These are phyloP conservation scores for Irpex sp. DNA, from an alignment of 1,284 basidiomycete species.

Conservation along the genomic window DNA sequence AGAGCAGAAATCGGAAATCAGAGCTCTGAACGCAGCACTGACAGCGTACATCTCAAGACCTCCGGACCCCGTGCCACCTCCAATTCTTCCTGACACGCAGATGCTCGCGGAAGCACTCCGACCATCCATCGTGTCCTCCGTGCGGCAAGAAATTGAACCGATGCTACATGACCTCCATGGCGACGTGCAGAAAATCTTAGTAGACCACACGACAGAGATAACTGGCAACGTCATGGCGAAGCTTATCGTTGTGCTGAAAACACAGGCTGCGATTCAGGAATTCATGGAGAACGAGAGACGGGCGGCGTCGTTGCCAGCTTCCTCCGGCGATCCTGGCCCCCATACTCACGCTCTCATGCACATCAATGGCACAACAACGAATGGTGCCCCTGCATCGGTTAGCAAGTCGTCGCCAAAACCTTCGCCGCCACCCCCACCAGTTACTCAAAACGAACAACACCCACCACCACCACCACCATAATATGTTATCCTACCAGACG, in stretches of 20 bases:
- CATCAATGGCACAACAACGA: neutral
- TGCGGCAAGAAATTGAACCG: constrained; percentile 35
- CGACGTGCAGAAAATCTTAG: constrained; percentile 35
- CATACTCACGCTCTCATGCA: neutral
- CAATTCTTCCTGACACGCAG: constrained; percentile 28
- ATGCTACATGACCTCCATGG: constrained; percentile 32
- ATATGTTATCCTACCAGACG: too few species aligned
- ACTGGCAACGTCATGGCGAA: constrained; percentile 36
- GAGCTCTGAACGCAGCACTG: constrained; percentile 38
- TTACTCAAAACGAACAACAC: too few species aligned
- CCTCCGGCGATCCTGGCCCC: neutral
- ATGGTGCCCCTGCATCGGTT: neutral
- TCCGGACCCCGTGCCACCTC: constrained; percentile 21
- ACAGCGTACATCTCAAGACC: constrained; percentile 33
- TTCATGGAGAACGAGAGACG: constrained; percentile 21
- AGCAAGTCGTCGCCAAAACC: neutral
- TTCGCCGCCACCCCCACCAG: neutral
- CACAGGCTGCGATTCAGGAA: constrained; percentile 22
- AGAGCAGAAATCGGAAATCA: constrained; percentile 29
- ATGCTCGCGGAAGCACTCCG: constrained; percentile 39
- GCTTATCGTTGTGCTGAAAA: constrained; percentile 29
- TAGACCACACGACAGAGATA: constrained; percentile 33
- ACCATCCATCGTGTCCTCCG: constrained; percentile 33
- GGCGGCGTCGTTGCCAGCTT: neutral
- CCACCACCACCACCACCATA: too few species aligned